Conservation (phyloP, 331 rosid species). For the Erythrophleum ivorense region DNA sequence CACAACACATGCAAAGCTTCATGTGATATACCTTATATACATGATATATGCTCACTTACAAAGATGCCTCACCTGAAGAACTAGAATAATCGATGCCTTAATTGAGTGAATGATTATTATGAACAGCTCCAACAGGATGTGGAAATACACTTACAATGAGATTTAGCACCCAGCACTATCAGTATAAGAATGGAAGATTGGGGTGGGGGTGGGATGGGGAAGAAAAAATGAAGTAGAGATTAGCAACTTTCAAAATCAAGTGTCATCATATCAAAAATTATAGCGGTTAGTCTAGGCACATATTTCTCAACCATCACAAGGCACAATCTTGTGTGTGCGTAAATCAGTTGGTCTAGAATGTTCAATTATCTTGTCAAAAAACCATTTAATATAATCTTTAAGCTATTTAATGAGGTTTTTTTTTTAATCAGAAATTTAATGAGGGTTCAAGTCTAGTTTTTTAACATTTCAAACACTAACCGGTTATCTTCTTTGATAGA, state of each 20-base stretch:
- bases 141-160: background rate
- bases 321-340: no score
- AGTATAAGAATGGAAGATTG: background rate
- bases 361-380: no score
- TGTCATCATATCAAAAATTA: no score
- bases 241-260: no score
- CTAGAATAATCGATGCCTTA: constrained; percentile 8
- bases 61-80: constrained; percentile 41
- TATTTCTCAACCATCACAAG: no score
- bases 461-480: no score
- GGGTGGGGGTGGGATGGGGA: background rate
- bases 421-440: no score
- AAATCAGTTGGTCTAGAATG: no score
- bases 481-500: no score
- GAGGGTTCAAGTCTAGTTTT: no score
- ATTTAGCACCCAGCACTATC: background rate
- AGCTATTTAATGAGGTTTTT: no score
- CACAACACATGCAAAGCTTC: constrained; percentile 33
- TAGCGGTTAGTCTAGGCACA: background rate
- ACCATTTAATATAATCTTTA: no score
- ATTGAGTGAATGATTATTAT: background rate
- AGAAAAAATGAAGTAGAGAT: background rate
- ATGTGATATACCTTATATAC: constrained; percentile 15
- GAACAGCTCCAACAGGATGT: background rate
- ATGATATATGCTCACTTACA: constrained; percentile 6